Percentiles rank a stretch among this genome's conserved stretches.
Evolutionary conservation across 768 basidiomycete genomes (phyloP).

Genomic region (Austroboletus festivus): DNA sequence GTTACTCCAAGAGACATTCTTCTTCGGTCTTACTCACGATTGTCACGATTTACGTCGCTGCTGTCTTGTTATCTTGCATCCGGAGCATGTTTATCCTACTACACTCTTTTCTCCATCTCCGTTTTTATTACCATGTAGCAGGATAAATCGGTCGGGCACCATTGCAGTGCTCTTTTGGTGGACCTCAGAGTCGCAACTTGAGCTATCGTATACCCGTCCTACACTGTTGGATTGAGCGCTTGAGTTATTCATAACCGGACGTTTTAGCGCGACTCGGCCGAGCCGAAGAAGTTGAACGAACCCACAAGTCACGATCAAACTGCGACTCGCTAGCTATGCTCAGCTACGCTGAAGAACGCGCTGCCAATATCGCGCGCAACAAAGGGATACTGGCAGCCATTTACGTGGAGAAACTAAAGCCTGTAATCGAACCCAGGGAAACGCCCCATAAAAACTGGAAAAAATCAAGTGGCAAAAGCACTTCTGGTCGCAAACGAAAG

Average conservation of each 20-base stretch:
- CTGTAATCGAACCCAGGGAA: constrained; percentile 48
- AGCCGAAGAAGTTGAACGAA: too few species aligned
- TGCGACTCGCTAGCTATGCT: constrained; percentile 11
- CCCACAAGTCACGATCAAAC: too few species aligned
- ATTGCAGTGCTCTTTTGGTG: neutral
- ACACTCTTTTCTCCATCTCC: neutral
- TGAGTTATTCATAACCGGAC: too few species aligned
- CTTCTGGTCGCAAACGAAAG: constrained; percentile 39
- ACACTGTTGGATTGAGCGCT: too few species aligned
- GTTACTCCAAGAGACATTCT: constrained; percentile 2
- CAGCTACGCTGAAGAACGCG: constrained; percentile 35
- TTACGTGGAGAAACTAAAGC: constrained; percentile 40
- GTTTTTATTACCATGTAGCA: constrained; percentile 8
- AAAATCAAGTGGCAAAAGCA: neutral
- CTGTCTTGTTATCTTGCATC: constrained; percentile 27
- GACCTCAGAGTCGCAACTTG: constrained; percentile 2
- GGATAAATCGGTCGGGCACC: constrained; percentile 7
- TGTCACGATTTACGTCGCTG: constrained; percentile 24
- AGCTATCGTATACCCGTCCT: constrained; percentile 17
- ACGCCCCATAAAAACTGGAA: constrained; percentile 19
- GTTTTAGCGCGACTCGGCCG: too few species aligned
- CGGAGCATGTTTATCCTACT: constrained; percentile 21
- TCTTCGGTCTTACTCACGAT: constrained; percentile 8
- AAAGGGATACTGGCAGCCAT: constrained; percentile 39
- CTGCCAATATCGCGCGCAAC: constrained; percentile 41